Percentiles rank a stretch among this genome's conserved stretches.
Evolutionary conservation across 495 filamentous ascomycete species (phyloP).

Genomic region (Lentithecium fluviatile): DNA sequence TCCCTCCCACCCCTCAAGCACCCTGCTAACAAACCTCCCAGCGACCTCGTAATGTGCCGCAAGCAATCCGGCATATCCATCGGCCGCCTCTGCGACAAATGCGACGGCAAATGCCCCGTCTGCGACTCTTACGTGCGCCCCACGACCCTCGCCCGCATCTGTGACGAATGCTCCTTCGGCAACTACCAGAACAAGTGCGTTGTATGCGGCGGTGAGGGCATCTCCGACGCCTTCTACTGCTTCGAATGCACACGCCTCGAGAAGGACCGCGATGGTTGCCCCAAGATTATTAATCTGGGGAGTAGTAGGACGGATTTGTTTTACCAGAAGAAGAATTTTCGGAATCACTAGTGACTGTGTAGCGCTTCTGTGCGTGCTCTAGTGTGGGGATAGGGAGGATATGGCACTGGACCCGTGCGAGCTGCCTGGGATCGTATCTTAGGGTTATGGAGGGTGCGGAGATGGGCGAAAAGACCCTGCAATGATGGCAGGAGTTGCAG

Average conservation of each 20-base stretch:
- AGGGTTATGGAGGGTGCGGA: too few relatives aligned
- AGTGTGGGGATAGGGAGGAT: background rate
- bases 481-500: too few relatives aligned
- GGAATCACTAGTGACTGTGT: conserved; percentile 58
- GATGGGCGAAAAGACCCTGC: too few relatives aligned
- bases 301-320: conserved; percentile 93
- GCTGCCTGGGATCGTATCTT: background rate
- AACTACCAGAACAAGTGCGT: conserved; percentile 99
- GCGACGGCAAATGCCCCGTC: conserved; percentile 98
- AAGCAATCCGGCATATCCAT: conserved; percentile 98
- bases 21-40: conserved; percentile 40
- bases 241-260: conserved; percentile 97
- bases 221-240: conserved; percentile 99
- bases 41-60: conserved; percentile 99
- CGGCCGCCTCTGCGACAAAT: conserved; percentile 99
- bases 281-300: conserved; percentile 98
- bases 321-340: conserved; percentile 76
- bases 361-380: background rate
- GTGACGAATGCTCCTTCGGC: conserved; percentile 98
- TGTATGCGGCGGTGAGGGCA: conserved; percentile 97
- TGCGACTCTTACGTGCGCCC: conserved; percentile 99
- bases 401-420: background rate
- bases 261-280: conserved; percentile 96
- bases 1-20: background rate
- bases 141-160: conserved; percentile 95